Percentiles rank a stretch among this genome's conserved stretches.
Conservation (phyloP, 768 basidiomycete species). For the Tricholoma bakamatsutake region DNA sequence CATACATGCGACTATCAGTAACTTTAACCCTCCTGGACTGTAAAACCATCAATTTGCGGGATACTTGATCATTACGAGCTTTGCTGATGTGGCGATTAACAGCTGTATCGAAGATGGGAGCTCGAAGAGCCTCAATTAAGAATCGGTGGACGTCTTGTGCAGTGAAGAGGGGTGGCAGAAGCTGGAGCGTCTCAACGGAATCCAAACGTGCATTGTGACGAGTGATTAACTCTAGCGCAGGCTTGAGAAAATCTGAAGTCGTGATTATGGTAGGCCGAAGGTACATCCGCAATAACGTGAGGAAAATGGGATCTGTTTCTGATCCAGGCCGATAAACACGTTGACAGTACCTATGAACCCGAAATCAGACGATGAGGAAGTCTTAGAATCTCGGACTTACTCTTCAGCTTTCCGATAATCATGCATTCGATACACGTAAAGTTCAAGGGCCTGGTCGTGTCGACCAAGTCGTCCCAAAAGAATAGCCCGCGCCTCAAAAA, state of each 20-base stretch:
- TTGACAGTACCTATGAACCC: constrained; percentile 74
- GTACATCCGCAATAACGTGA: constrained; percentile 83
- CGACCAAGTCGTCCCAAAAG: constrained; percentile 84
- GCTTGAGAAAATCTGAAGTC: constrained; percentile 55
- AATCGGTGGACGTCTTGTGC: constrained; percentile 77
- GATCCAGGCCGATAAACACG: constrained; percentile 60
- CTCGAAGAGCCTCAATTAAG: constrained; percentile 62
- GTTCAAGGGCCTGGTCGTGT: constrained; percentile 91
- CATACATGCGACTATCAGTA: constrained; percentile 89
- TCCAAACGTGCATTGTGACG: constrained; percentile 82
- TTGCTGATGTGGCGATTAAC: constrained; percentile 68
- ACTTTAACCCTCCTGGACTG: constrained; percentile 83
- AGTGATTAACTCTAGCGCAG: constrained; percentile 85
- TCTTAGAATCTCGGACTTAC: constrained; percentile 34
- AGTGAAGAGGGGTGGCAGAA: constrained; percentile 87
- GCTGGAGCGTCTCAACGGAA: constrained; percentile 71
- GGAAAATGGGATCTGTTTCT: constrained; percentile 62
- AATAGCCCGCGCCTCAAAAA: constrained; percentile 89
- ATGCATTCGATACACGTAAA: constrained; percentile 85
- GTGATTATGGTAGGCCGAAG: constrained; percentile 61
- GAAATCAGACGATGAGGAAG: neutral
- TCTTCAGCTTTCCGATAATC: constrained; percentile 87
- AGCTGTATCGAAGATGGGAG: constrained; percentile 60
- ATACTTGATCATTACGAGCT: constrained; percentile 73
- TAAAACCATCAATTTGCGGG: constrained; percentile 64